Base-by-base conservation (phyloP, 2,329 filamentous ascomycete genomes). In the Ploettnerulaceae sp. region DNA sequence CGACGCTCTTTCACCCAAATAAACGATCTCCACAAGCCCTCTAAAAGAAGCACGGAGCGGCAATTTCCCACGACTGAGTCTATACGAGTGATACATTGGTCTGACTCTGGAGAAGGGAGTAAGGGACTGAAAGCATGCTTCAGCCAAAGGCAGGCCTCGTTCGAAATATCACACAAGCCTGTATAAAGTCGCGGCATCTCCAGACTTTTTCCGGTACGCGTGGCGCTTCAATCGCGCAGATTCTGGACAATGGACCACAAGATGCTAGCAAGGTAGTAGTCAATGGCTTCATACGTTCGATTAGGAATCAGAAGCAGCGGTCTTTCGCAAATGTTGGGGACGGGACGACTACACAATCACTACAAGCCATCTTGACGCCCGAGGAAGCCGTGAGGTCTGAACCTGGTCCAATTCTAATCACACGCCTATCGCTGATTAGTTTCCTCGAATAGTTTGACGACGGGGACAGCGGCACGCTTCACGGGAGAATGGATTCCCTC, bases 311-410 rank as follows among this genome's bases (percentile, higher is more conserved):
- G 72, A 95, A 96, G 65, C 77, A 77, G 17, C 74, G 85, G 49
- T 82, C 85, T 4, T 97, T 98, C 69, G 84, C 90, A 42, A 79
- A 89, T 49, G 73, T 97, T 42, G 84, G 84, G 8, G 93, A 98
- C 71, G 93, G 93, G 34, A 94, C 89, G 9, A 89, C 86, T 32
- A 72, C 87, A 56, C 73, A 82, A 52, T 74, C 87, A 21, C 66
- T 97, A 45, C 93, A 98, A 69, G 57, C 58, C 38, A 47, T 63
- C 5, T 49, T 65, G 22, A 60, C 54, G 35, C 58, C 57, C 20
- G 49, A 53, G 41, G 57, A 59, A 58, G 50, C 58, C 29, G 39
- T 61, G 38, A 57, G 53, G 58, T 61, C 45, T 48, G 51, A 40
- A 43, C 31, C 6, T 20, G 11, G 20, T 31, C 47, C 36, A 42